Conservation (phyloP, 2,329 filamentous ascomycete genomes). For the Didymella exigua region DNA sequence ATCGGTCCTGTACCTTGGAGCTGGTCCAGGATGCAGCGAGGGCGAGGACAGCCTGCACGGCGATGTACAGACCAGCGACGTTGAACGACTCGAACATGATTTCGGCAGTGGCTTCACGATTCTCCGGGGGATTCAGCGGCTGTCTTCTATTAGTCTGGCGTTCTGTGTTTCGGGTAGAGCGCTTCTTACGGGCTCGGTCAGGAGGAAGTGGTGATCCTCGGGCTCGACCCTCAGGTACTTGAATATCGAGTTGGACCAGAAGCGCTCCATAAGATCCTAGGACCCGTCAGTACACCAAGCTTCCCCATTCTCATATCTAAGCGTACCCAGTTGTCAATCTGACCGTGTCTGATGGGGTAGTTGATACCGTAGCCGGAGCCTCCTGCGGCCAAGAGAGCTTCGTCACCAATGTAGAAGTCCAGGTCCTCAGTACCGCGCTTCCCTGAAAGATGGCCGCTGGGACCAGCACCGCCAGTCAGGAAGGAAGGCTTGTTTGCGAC, state of each 20-base stretch:
- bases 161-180: background rate
- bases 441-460: slow-evolving; percentile 78
- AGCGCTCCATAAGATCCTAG: slow-evolving; percentile 98
- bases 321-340: slow-evolving; percentile 96
- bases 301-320: background rate
- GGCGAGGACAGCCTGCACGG: slow-evolving; percentile 94
- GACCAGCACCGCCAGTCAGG: slow-evolving; percentile 86
- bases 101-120: slow-evolving; percentile 97
- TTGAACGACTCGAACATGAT: slow-evolving; percentile 99
- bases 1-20: slow-evolving; percentile 95
- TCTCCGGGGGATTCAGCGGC: slow-evolving; percentile 97
- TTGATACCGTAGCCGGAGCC: slow-evolving; percentile 95
- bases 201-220: slow-evolving; percentile 97
- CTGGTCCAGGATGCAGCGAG: slow-evolving; percentile 98
- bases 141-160: slow-evolving; percentile 49
- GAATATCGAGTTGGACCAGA: slow-evolving; percentile 99
- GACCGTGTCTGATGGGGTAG: slow-evolving; percentile 96
- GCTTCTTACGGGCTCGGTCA: slow-evolving; percentile 85
- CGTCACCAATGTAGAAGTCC: slow-evolving; percentile 98
- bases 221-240: slow-evolving; percentile 98
- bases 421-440: slow-evolving; percentile 97
- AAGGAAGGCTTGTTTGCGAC: slow-evolving; percentile 96
- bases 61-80: slow-evolving; percentile 97
- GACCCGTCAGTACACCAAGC: slow-evolving; percentile 19
- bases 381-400: slow-evolving; percentile 80